A percentile compares a stretch with the other conserved stretches of the same genome.
These are phyloP conservation scores for Jatropha multifida DNA, from an alignment of 441 rosid species.

Conservation along the genomic window DNA sequence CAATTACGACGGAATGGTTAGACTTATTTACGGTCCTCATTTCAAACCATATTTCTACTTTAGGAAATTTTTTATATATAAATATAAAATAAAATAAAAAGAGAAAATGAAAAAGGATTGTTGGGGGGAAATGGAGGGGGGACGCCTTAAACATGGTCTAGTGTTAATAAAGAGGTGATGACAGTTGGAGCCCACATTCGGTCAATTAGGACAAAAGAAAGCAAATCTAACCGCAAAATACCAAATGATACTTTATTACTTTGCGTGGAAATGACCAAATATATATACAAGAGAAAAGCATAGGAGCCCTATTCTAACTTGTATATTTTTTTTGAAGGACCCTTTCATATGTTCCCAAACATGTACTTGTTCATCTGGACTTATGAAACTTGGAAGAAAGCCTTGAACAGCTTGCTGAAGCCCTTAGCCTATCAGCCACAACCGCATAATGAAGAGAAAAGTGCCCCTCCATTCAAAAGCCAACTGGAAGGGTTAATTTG, in stretches of 20 bases:
- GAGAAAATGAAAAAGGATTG: neutral
- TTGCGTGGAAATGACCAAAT: conserved; percentile 45
- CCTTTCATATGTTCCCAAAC: conserved; percentile 21
- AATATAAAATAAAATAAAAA: neutral
- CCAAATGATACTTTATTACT: conserved; percentile 43
- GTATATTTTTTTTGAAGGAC: conserved; percentile 10
- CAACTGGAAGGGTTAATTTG: conserved; percentile 30
- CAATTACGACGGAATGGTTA: no score
- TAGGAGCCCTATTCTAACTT: conserved; percentile 24
- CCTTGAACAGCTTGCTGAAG: neutral
- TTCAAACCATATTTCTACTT: no score
- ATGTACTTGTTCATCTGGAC: conserved; percentile 3
- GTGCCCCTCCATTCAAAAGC: neutral
- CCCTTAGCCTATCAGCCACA: neutral
- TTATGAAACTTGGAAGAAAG: neutral
- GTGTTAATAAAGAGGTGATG: neutral
- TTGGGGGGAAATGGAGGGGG: neutral
- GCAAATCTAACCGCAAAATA: conserved; percentile 42
- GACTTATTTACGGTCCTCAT: no score
- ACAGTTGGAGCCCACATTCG: conserved; percentile 24
- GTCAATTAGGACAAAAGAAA: conserved; percentile 33
- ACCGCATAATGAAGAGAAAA: neutral
- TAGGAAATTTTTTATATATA: no score
- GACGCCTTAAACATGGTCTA: neutral
- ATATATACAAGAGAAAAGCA: conserved; percentile 32